A percentile compares a stretch with the other conserved stretches of the same genome.
phyloP scores from a whole-genome alignment of 1,139 yeast species.

The Saccharomycopsis crataegensis region DNA sequence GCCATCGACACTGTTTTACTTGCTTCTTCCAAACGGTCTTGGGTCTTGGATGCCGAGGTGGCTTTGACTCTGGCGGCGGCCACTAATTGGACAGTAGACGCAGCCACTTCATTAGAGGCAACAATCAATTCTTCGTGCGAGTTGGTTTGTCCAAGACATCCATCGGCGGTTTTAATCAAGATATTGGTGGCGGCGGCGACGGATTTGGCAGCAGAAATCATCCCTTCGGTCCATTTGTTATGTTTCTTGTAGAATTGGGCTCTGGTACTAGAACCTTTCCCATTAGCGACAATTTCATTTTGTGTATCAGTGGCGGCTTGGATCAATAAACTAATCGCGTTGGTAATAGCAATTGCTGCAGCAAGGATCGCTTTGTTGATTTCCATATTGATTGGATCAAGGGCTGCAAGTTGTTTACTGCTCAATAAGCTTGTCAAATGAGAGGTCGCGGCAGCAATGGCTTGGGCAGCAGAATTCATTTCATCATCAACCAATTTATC shows the following conservation, averaged over 20 bases:
- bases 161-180: slow-evolving; percentile 79
- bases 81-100: slow-evolving; percentile 87
- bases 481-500: slow-evolving; percentile 68
- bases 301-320: slow-evolving; percentile 78
- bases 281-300: slow-evolving; percentile 69
- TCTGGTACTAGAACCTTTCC: slow-evolving; percentile 57
- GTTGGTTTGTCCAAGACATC: slow-evolving; percentile 56
- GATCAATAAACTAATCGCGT: slow-evolving; percentile 68
- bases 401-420: slow-evolving; percentile 43
- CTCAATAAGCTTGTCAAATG: slow-evolving; percentile 48
- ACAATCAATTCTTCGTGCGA: slow-evolving; percentile 82
- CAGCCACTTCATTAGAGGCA: slow-evolving; percentile 88
- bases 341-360: slow-evolving; percentile 77
- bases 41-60: slow-evolving; percentile 67
- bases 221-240: slow-evolving; percentile 92
- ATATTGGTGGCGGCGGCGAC: slow-evolving; percentile 81
- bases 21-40: slow-evolving; percentile 64
- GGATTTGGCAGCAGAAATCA: slow-evolving; percentile 83
- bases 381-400: slow-evolving; percentile 55
- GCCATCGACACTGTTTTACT: slow-evolving; percentile 66
- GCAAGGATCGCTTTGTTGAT: slow-evolving; percentile 72
- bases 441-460: slow-evolving; percentile 60
- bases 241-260: slow-evolving; percentile 82
- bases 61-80: slow-evolving; percentile 91
- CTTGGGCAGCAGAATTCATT: slow-evolving; percentile 62